These are phyloP conservation scores for Sequoia sempervirens DNA, from an alignment of 75 land plant species.

Conservation along the genomic window DNA sequence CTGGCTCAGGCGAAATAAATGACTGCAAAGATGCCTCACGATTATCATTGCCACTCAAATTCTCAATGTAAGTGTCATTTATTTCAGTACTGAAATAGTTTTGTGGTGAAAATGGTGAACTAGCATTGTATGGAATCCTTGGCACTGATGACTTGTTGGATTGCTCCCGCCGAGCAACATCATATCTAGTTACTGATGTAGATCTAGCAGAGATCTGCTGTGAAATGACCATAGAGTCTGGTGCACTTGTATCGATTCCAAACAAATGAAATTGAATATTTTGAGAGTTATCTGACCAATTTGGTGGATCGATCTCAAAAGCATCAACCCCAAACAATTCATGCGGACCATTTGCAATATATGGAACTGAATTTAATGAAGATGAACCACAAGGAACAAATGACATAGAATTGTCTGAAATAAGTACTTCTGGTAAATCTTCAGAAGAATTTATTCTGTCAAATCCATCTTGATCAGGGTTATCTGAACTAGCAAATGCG, in stretches of 20 bases:
- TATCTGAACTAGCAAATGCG: constrained; percentile 5
- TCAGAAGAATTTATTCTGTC: neutral
- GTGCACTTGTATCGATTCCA: neutral
- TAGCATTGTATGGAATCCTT: neutral
- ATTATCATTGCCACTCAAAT: constrained; percentile 1
- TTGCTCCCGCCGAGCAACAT: neutral
- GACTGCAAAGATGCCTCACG: constrained; percentile 6
- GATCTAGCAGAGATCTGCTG: constrained; percentile 3
- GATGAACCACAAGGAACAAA: neutral
- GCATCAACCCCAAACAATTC: neutral
- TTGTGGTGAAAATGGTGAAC: neutral
- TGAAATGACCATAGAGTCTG: neutral
- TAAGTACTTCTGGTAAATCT: neutral
- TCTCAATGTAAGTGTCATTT: neutral
- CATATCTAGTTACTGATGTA: neutral
- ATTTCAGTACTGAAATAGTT: neutral
- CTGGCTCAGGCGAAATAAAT: neutral
- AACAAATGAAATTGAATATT: neutral
- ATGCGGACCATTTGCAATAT: neutral
- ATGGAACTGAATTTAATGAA: neutral
- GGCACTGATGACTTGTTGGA: neutral
- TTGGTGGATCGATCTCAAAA: constrained; percentile 1
- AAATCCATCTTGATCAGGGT: neutral
- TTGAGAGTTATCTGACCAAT: neutral
- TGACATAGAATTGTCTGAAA: neutral